Percentiles rank a stretch among this genome's conserved stretches.
phyloP scores from a whole-genome alignment of 495 filamentous ascomycete genomes.

The Copromyces sp. region DNA sequence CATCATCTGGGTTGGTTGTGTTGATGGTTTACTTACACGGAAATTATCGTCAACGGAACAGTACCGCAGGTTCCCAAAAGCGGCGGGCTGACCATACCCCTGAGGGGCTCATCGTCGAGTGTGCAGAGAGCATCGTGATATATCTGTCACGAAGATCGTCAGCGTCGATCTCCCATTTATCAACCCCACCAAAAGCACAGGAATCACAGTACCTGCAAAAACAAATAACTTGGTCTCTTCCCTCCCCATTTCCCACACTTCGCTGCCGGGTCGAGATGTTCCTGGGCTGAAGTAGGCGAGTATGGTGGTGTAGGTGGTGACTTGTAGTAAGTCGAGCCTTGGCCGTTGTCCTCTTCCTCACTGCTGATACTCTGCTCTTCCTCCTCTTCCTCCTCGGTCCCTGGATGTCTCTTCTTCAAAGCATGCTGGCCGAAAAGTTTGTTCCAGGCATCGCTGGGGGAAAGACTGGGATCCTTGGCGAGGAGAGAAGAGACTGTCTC shows the following conservation, averaged over 20 bases:
- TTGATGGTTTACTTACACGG: constrained; percentile 30
- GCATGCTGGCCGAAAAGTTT: constrained; percentile 37
- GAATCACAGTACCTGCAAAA: constrained; percentile 40
- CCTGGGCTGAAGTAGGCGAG: constrained; percentile 1
- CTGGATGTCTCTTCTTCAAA: constrained; percentile 7
- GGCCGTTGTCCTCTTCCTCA: background rate
- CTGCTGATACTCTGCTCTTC: background rate
- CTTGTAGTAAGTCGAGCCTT: background rate
- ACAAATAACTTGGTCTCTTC: constrained; percentile 53
- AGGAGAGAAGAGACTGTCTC: constrained; percentile 48
- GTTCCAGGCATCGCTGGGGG: constrained; percentile 45
- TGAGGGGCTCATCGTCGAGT: constrained; percentile 44
- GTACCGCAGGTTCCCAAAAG: constrained; percentile 61
- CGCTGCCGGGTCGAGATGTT: constrained; percentile 42
- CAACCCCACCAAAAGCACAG: background rate
- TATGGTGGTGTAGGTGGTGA: background rate
- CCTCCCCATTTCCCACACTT: constrained; percentile 61
- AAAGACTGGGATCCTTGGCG: constrained; percentile 33
- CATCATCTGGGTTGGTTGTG: too few relatives aligned
- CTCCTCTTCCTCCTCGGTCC: background rate
- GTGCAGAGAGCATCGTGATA: constrained; percentile 56
- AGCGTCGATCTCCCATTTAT: background rate
- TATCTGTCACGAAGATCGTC: constrained; percentile 28
- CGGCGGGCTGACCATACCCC: constrained; percentile 54
- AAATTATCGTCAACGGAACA: constrained; percentile 59